A percentile compares a stretch with the other conserved stretches of the same genome.
These are phyloP conservation scores for Arachis monticola DNA, from an alignment of 331 rosid species.

Conservation along the genomic window DNA sequence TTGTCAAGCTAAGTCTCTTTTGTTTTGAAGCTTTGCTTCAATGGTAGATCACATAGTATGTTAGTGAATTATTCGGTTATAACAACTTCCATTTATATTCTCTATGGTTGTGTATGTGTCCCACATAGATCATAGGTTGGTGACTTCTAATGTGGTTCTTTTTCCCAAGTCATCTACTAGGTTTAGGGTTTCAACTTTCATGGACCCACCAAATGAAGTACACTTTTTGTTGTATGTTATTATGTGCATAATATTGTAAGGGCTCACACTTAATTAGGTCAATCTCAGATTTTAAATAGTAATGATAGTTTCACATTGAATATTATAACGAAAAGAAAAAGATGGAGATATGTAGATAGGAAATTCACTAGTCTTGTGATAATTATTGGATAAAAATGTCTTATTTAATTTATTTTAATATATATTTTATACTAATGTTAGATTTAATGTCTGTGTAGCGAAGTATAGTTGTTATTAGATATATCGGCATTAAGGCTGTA, in stretches of 20 bases:
- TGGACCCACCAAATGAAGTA: slow-evolving; percentile 31
- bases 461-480: too few relatives aligned
- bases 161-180: slow-evolving; percentile 14
- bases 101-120: slow-evolving; percentile 1
- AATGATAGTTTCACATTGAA: background rate
- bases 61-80: slow-evolving; percentile 33
- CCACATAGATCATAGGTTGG: slow-evolving; percentile 30
- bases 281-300: background rate
- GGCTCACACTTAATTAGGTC: background rate
- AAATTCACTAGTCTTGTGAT: too few relatives aligned
- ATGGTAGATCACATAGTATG: background rate
- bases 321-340: too few relatives aligned
- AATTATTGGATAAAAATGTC: too few relatives aligned
- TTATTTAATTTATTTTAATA: too few relatives aligned
- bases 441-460: too few relatives aligned
- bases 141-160: slow-evolving; percentile 14
- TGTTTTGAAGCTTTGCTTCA: background rate
- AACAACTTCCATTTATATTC: slow-evolving; percentile 1
- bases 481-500: too few relatives aligned
- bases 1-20: slow-evolving; percentile 11
- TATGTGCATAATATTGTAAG: slow-evolving; percentile 5
- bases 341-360: too few relatives aligned
- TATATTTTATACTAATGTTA: too few relatives aligned
- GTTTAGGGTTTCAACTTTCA: background rate
- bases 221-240: background rate